A percentile compares a stretch with the other conserved stretches of the same genome.
Conservation (phyloP, 2,329 filamentous ascomycete species). For the Epichloe typhina region DNA sequence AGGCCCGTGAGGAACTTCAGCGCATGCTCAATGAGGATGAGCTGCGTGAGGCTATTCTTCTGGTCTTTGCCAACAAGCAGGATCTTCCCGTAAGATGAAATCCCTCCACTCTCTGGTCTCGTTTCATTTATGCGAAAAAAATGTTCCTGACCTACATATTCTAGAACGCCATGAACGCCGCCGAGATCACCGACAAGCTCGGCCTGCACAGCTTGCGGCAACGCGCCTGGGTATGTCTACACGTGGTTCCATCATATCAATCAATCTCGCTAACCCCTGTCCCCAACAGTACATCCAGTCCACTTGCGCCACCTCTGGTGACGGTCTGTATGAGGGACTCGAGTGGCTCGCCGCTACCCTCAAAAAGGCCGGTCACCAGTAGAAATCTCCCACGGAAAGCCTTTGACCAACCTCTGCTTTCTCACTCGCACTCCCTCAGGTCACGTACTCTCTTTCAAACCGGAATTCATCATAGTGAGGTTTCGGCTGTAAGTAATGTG, state of each 20-base stretch:
- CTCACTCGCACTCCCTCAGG: conserved; percentile 23
- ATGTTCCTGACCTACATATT: conserved; percentile 5
- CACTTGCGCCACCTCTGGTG: conserved; percentile 95
- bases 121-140: neutral
- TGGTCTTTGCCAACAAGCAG: conserved; percentile 99
- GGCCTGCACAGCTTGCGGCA: conserved; percentile 98
- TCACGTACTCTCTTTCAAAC: conserved; percentile 26
- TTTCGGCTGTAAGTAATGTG: conserved; percentile 48
- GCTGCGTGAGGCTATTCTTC: conserved; percentile 88
- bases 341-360: conserved; percentile 81
- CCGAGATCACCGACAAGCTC: conserved; percentile 99
- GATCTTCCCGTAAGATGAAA: conserved; percentile 72
- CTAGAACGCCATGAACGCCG: conserved; percentile 98
- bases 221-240: conserved; percentile 82
- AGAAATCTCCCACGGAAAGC: conserved; percentile 31
- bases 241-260: neutral
- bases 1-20: conserved; percentile 91
- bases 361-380: conserved; percentile 58
- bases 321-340: conserved; percentile 98
- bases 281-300: conserved; percentile 84
- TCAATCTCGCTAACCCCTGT: conserved; percentile 5
- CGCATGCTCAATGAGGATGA: conserved; percentile 99
- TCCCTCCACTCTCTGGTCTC: neutral
- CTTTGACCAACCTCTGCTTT: conserved; percentile 19
- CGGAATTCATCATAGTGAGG: conserved; percentile 30